Evolutionary conservation across 192 early-diverging fungal genomes (phyloP), one percentile per base, ranked within the genome.

Genomic region (Linnemannia schmuckeri): DNA sequence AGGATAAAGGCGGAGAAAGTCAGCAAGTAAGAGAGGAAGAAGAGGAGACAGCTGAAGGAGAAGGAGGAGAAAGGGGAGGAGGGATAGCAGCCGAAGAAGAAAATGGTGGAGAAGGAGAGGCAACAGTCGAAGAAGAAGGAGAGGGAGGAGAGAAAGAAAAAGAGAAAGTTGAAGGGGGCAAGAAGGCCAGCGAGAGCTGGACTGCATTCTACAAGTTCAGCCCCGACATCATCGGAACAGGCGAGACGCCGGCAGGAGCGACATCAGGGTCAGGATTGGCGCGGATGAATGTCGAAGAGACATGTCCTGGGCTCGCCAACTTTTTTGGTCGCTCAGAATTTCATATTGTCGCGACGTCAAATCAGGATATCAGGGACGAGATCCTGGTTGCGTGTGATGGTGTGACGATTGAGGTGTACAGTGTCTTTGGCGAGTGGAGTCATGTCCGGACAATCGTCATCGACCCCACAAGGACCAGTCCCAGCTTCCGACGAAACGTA

Each of bases 371-470:
- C 40, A 17, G 24, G 24, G 70, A 72, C n/a, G 70, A 72, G 41
- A 38, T 72, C 40, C 17, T 72, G 35, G 70, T 72, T 20, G 70
- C 70, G 7, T 72, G 70, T 22, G 40, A 72, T 9, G 70, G 70
- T 35, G 37, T 72, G 17, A 42, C 70, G 38, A 42, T 72, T 17
- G 38, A 72, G 17, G 70, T 72, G 35, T 42, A 72, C 35, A 72
- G 20, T 72, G 70, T 72, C 70, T 42, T 42, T 42, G 70, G 40
- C 5, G 38, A 72, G n/a, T 42, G 70, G 70, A 72, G 40, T 20
- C 70, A 72, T 72, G 18, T 72, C 40, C 9, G 70, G 70, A 72
- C 70, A 7, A 72, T 72, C 40, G 61, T 66, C 30, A 66, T 66
- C 30, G 61, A 66, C 30, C 61, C 61, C 30, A 12, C 30, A 8